Evolutionary conservation across 176 grass and related monocot genomes (phyloP), one percentile per base, ranked within the genome.

Genomic region (Carex parvula): DNA sequence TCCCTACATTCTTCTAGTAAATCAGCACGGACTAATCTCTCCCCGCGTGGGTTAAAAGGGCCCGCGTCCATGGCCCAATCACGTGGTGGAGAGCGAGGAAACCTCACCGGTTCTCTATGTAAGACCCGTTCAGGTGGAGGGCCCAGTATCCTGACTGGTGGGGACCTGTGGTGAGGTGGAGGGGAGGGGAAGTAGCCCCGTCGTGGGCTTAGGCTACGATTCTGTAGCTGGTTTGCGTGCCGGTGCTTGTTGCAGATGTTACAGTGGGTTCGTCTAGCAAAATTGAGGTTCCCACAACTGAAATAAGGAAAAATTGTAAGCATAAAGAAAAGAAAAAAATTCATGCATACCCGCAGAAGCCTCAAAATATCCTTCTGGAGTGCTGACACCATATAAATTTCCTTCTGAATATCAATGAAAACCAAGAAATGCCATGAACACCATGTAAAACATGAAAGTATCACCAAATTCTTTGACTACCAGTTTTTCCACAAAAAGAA

Each of bases 221-320:
- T 88, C 77, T 79, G 70, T 35, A 84, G 5, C 29, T 92, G 87
- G 60, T 24, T 68, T 61, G 84, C 75, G 84, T 84, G 91, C 11
- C 88, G 93, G 24, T 89, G 83, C 66, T 92, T 90, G 81, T 92
- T 96, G 65, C 93, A 96, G 73, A 92, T 99, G 81, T 99, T 96
- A 80, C 97, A 95, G 83, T 92, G 91, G 84, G 88, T 94, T 39
- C 93, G 86, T 30, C 93, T 88, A 72, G 97, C 91, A 89, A 99
- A 99, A 89, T 99, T 99, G 48, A 99, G 89, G 89, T 99, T 99
- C 78, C 93, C 97, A 85, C 93, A 99, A 5, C 97, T 99, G 79
- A 85, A 83, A 90, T n/a, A 55, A 56, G 83, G 64, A 56, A 14
- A 22, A 69, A 85, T 14, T 73, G 54, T 29, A 56, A 84, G 64